Evolutionary conservation across 1,139 yeast genomes (phyloP).

Genomic region (Protomyces inouyei): DNA sequence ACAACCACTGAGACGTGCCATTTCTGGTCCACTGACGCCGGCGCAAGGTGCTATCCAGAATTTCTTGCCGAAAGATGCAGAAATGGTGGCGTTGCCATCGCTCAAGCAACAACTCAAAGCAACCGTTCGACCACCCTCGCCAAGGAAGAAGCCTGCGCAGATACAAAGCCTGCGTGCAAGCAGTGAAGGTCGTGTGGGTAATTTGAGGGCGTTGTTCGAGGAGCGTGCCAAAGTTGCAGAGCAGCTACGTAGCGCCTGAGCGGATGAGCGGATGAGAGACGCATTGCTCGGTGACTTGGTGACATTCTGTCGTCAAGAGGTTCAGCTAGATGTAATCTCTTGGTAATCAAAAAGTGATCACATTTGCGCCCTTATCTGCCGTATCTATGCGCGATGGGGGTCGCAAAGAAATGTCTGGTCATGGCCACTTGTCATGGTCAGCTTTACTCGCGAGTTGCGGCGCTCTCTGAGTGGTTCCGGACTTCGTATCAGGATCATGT

Average conservation of each 20-base stretch:
- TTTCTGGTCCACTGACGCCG: conserved; percentile 21
- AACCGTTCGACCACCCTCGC: not conserved
- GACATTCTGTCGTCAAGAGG: too few relatives aligned
- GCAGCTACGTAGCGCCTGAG: not conserved
- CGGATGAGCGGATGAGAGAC: too few relatives aligned
- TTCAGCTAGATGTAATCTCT: too few relatives aligned
- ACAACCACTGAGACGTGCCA: conserved; percentile 13
- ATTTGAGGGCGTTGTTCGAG: conserved; percentile 16
- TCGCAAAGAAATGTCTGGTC: too few relatives aligned
- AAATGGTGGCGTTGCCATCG: conserved; percentile 6
- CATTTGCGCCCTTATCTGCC: too few relatives aligned
- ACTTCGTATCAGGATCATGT: too few relatives aligned
- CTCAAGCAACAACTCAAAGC: conserved; percentile 11
- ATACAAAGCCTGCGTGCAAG: not conserved
- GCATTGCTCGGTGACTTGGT: too few relatives aligned
- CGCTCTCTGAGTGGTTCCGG: too few relatives aligned
- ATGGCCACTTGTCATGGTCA: too few relatives aligned
- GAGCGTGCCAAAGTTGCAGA: conserved; percentile 19
- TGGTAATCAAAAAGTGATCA: too few relatives aligned
- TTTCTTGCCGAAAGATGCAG: not conserved
- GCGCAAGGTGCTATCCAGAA: conserved; percentile 5
- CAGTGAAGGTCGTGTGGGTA: conserved; percentile 14
- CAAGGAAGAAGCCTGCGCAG: not conserved
- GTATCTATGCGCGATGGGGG: too few relatives aligned
- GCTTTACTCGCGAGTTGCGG: too few relatives aligned